These are phyloP conservation scores for Tolypocladium nubicola DNA, from an alignment of 2,329 filamentous ascomycete species.

Conservation along the genomic window DNA sequence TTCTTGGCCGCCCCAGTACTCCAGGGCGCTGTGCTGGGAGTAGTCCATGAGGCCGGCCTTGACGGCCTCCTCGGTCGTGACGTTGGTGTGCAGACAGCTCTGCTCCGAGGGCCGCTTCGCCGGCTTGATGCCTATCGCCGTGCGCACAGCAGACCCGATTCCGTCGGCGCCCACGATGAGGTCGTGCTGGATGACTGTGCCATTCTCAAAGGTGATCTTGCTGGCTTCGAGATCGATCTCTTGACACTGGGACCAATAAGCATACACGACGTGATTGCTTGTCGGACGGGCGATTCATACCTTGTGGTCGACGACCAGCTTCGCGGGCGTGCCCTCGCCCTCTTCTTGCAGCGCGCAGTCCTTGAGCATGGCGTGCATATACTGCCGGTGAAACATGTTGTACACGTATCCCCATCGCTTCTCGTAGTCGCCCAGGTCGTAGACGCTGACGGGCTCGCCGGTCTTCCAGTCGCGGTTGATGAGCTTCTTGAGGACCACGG, in stretches of 20 bases:
- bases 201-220: slow-evolving; percentile 43
- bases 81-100: slow-evolving; percentile 55
- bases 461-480: slow-evolving; percentile 64
- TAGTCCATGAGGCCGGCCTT: slow-evolving; percentile 52
- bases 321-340: slow-evolving; percentile 42
- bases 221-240: slow-evolving; percentile 41
- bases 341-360: slow-evolving; percentile 42
- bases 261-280: not conserved
- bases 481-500: slow-evolving; percentile 53
- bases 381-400: slow-evolving; percentile 60
- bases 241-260: slow-evolving; percentile 22
- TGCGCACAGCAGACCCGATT: slow-evolving; percentile 54
- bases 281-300: slow-evolving; percentile 15
- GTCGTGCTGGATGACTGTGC: slow-evolving; percentile 38
- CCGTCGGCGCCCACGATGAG: slow-evolving; percentile 55
- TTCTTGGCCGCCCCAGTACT: slow-evolving; percentile 62
- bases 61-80: slow-evolving; percentile 49
- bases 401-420: slow-evolving; percentile 53
- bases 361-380: slow-evolving; percentile 59
- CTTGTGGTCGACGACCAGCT: slow-evolving; percentile 45
- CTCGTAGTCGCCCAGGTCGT: slow-evolving; percentile 54
- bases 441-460: slow-evolving; percentile 53
- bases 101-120: slow-evolving; percentile 48
- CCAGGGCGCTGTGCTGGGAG: slow-evolving; percentile 46
- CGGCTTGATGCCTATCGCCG: slow-evolving; percentile 51